phyloP scores from a whole-genome alignment of 2,329 filamentous ascomycete species.

The Ophiostoma tasmaniense region DNA sequence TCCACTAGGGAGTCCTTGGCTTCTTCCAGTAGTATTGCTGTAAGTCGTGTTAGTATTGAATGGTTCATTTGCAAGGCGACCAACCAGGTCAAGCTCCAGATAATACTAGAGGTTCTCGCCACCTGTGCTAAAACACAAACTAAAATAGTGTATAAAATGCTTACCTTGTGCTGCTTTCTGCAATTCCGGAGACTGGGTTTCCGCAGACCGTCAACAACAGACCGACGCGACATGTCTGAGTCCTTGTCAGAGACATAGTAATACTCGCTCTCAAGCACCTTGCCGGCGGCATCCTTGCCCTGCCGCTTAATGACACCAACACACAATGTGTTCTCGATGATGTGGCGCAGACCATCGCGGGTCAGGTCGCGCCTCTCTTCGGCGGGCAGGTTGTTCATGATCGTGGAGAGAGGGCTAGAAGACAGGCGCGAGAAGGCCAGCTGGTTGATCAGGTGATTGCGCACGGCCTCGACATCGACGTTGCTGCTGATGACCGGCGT shows the following conservation, averaged over 20 bases:
- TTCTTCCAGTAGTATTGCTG: conserved; percentile 19
- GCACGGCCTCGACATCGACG: conserved; percentile 42
- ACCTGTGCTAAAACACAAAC: not conserved
- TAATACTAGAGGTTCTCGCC: not conserved
- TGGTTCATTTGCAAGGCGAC: not conserved
- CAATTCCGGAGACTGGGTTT: conserved; percentile 86
- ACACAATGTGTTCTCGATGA: conserved; percentile 67
- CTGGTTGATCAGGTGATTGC: conserved; percentile 90
- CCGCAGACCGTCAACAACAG: conserved; percentile 75
- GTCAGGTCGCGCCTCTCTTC: conserved; percentile 52
- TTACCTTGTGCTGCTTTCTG: conserved; percentile 94
- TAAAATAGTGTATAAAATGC: conserved; percentile 21
- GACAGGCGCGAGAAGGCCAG: conserved; percentile 89
- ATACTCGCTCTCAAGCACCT: conserved; percentile 88
- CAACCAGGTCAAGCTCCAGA: not conserved
- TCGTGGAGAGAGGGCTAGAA: conserved; percentile 81
- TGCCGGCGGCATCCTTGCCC: conserved; percentile 93
- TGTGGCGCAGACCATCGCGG: conserved; percentile 55
- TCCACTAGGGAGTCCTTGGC: conserved; percentile 12
- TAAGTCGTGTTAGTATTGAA: conserved; percentile 5
- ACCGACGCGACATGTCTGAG: conserved; percentile 64
- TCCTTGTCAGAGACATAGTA: conserved; percentile 92
- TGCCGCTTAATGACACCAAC: conserved; percentile 82
- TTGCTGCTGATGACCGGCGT: conserved; percentile 19
- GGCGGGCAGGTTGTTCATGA: conserved; percentile 74